These are phyloP conservation scores for Nakazawaea populi DNA, from an alignment of 805 yeast species.

Conservation along the genomic window DNA sequence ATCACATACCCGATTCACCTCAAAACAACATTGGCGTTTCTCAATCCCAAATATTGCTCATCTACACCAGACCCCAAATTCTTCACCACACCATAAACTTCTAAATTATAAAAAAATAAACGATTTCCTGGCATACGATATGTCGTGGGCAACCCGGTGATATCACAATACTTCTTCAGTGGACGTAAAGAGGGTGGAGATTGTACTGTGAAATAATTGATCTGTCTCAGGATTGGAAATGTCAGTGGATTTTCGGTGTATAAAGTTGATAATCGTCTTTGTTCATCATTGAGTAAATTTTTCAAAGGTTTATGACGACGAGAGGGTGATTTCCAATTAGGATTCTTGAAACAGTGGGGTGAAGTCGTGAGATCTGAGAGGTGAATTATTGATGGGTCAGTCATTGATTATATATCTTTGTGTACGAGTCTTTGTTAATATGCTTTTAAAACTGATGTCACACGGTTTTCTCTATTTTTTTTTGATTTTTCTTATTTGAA, in stretches of 20 bases:
- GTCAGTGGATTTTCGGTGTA: conserved; percentile 14
- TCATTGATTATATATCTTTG: not conserved
- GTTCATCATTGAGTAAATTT: conserved; percentile 75
- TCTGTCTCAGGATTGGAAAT: conserved; percentile 27
- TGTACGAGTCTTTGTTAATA: not conserved
- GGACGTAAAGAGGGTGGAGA: conserved; percentile 91
- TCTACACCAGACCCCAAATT: conserved; percentile 87
- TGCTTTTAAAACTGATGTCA: too few species aligned
- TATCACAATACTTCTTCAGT: conserved; percentile 80
- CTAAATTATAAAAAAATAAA: conserved; percentile 74
- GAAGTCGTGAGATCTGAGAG: conserved; percentile 34
- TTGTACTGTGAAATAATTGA: conserved; percentile 63
- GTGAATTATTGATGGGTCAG: conserved; percentile 3
- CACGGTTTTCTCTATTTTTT: too few species aligned
- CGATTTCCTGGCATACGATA: conserved; percentile 74
- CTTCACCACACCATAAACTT: conserved; percentile 71
- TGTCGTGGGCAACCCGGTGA: conserved; percentile 78
- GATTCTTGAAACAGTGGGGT: conserved; percentile 54
- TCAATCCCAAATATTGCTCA: conserved; percentile 81
- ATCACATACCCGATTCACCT: too few species aligned
- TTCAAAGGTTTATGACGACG: conserved; percentile 69
- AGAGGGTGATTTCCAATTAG: conserved; percentile 42
- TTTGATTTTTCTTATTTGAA: too few species aligned
- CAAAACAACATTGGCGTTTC: conserved; percentile 85
- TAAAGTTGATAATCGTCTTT: conserved; percentile 47